Conservation (phyloP, 1,284 basidiomycete genomes). For the Paramarasmius palmivorus region DNA sequence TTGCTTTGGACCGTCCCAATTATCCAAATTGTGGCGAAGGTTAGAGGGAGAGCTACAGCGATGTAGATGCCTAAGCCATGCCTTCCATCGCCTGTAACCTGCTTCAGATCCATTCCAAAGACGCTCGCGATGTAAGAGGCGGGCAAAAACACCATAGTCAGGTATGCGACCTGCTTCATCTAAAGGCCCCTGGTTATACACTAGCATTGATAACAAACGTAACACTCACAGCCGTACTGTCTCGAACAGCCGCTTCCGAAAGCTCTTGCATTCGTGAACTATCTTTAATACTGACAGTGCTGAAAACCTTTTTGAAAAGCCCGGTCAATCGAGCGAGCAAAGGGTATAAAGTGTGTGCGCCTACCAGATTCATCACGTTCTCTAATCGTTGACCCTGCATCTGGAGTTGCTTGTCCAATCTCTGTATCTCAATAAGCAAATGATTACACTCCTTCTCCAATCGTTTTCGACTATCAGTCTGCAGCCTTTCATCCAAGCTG, state of each 20-base stretch:
- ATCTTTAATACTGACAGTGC: constrained; percentile 43
- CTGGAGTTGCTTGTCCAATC: constrained; percentile 33
- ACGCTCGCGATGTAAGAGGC: constrained; percentile 35
- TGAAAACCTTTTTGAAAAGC: constrained; percentile 36
- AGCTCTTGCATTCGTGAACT: constrained; percentile 34
- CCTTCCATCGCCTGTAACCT: constrained; percentile 29
- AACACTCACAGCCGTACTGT: constrained; percentile 22
- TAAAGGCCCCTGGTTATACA: too few relatives aligned
- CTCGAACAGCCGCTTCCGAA: constrained; percentile 32
- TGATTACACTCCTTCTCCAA: constrained; percentile 33
- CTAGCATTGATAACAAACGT: constrained; percentile 21
- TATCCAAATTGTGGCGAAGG: constrained; percentile 38
- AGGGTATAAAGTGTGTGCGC: constrained; percentile 5
- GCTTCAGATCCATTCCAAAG: constrained; percentile 44
- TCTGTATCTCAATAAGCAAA: constrained; percentile 38
- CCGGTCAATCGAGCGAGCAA: neutral
- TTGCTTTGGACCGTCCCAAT: constrained; percentile 40
- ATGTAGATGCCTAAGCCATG: constrained; percentile 35
- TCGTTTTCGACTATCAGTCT: constrained; percentile 23
- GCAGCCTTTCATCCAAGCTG: constrained; percentile 16
- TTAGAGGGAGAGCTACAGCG: constrained; percentile 34
- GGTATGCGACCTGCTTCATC: constrained; percentile 40
- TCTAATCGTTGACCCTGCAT: constrained; percentile 44
- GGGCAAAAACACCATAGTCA: constrained; percentile 37
- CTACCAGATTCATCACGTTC: constrained; percentile 49